A percentile compares a stretch with the other conserved stretches of the same genome.
Conservation (phyloP, 225 moss, liverwort and hornwort genomes). For the Bryum argenteum region DNA sequence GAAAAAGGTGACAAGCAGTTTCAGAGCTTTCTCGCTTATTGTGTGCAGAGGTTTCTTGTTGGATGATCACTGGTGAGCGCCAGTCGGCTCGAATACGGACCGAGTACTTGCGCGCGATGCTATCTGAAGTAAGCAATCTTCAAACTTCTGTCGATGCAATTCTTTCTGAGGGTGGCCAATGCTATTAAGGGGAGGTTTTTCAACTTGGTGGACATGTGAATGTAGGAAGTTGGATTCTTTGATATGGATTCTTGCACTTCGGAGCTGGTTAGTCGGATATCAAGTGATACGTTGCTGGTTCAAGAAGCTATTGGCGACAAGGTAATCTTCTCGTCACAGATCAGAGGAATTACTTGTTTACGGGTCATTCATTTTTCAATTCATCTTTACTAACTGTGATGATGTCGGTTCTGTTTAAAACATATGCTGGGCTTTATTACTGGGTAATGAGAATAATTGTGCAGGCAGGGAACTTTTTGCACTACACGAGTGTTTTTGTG, state of each 20-base stretch:
- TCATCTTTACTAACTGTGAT: slow-evolving; percentile 16
- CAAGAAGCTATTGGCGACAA: slow-evolving; percentile 96
- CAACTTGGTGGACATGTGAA: slow-evolving; percentile 22
- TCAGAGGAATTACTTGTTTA: not conserved
- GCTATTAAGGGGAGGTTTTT: not conserved
- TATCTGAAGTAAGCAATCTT: slow-evolving; percentile 44
- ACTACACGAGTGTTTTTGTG: slow-evolving; percentile 79
- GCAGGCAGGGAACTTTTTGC: slow-evolving; percentile 92
- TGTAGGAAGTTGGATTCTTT: slow-evolving; percentile 61
- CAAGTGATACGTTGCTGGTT: slow-evolving; percentile 84
- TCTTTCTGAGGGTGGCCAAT: not conserved
- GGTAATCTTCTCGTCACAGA: slow-evolving; percentile 39
- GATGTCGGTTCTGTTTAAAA: slow-evolving; percentile 1
- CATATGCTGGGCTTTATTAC: slow-evolving; percentile 20
- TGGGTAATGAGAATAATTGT: slow-evolving; percentile 22
- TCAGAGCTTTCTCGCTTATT: not conserved
- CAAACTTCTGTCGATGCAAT: slow-evolving; percentile 1
- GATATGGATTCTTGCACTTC: slow-evolving; percentile 81
- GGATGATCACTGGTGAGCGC: slow-evolving; percentile 71
- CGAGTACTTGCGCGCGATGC: slow-evolving; percentile 57
- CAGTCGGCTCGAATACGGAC: slow-evolving; percentile 63
- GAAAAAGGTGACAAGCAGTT: slow-evolving; percentile 12
- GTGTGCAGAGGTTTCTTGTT: slow-evolving; percentile 61
- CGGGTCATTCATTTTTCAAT: slow-evolving; percentile 2
- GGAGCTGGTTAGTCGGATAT: slow-evolving; percentile 85